Base-by-base conservation (phyloP, 768 basidiomycete species). In the Suillus clintonianus region DNA sequence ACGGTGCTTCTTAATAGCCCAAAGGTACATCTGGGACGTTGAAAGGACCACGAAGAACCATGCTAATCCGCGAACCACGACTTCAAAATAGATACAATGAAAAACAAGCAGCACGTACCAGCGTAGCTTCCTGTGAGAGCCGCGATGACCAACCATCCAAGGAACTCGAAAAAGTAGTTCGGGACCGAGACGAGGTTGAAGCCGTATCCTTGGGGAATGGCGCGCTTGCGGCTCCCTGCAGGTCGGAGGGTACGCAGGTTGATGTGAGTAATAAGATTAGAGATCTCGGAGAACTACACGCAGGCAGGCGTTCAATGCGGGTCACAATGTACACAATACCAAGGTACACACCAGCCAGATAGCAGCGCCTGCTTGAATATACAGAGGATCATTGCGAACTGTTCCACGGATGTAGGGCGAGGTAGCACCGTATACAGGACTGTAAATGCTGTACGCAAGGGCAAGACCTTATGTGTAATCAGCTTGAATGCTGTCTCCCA, bases 171-270 rank as follows among this genome's bases (percentile, higher is more conserved):
- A 73, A 92, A 88, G 79, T 99, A 99, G 76, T 99, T 98, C 17
- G 97, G 94, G 80, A 86, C 91, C 7, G 93, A 91, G 45, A 96
- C 84, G n/a, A 86, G 77, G 60, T 87, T 81, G 79, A 98, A 99
- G 7, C 95, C 96, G 67, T 95, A 97, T 30, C 97, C 97, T n/a
- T 81, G 78, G 0, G 97, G 97, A 68, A 97, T 90, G n/a, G 84
- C 89, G 55, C 97, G 90, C 61, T 83, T 85, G 63, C 86, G 88
- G 7, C 89, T 85, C 17, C 92, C 94, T 27, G 84, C 79, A 0
- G 97, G 94, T 24, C 97, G 92, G 51, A 99, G 86, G 45, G 84
- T 81, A 56, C 94, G 90, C 22, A 98, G 83, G 15, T 86, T 93
- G 62, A 95, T 70, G 73, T 99, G 97, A 5, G 90, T 89, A 62